Percentiles rank a stretch among this genome's conserved stretches.
phyloP scores from a whole-genome alignment of 2,329 filamentous ascomycete genomes.

The Penicillium corylophilum region DNA sequence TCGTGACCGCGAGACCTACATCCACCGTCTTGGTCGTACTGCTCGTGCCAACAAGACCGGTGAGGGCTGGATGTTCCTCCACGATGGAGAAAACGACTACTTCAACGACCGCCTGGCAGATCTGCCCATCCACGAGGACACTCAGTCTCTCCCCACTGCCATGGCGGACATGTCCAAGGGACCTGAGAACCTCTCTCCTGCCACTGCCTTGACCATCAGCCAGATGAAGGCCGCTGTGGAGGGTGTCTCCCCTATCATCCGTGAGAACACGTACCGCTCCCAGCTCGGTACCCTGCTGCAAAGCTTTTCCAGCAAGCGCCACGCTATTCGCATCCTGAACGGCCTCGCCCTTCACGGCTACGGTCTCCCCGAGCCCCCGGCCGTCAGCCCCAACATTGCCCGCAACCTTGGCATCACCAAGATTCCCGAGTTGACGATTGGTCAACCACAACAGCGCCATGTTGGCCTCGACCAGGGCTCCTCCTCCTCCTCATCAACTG shows the following conservation, averaged over 20 bases:
- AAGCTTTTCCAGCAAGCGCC: conserved; percentile 35
- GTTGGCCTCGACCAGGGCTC: neutral
- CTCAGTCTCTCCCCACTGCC: conserved; percentile 45
- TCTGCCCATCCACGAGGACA: conserved; percentile 53
- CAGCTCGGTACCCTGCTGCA: conserved; percentile 22
- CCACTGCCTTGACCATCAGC: conserved; percentile 24
- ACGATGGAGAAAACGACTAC: conserved; percentile 49
- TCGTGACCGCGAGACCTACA: conserved; percentile 66
- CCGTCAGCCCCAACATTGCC: conserved; percentile 21
- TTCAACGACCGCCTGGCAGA: conserved; percentile 54
- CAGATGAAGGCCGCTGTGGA: conserved; percentile 46
- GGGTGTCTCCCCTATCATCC: conserved; percentile 17
- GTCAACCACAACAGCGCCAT: neutral
- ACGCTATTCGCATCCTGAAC: conserved; percentile 47
- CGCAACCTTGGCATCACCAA: conserved; percentile 30
- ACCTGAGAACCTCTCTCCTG: conserved; percentile 4
- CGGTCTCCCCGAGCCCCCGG: conserved; percentile 45
- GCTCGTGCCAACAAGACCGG: conserved; percentile 65
- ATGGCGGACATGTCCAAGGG: conserved; percentile 35
- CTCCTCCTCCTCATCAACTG: neutral
- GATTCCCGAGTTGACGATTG: conserved; percentile 27
- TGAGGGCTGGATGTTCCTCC: conserved; percentile 61
- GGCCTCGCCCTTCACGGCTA: conserved; percentile 48
- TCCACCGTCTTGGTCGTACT: conserved; percentile 75
- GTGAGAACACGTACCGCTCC: conserved; percentile 34